phyloP scores from a whole-genome alignment of 2,329 filamentous ascomycete genomes.

The Stagonosporopsis tanaceti region DNA sequence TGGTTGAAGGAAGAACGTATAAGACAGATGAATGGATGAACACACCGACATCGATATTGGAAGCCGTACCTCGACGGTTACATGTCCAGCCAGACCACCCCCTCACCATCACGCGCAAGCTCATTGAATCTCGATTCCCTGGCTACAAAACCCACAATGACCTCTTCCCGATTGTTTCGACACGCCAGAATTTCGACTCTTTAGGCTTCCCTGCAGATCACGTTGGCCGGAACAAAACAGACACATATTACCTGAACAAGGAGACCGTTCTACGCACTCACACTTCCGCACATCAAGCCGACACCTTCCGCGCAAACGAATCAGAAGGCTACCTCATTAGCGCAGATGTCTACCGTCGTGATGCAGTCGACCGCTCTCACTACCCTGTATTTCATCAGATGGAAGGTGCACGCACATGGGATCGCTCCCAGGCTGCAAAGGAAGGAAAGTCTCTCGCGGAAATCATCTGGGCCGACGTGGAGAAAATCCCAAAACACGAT shows the following conservation, averaged over 20 bases:
- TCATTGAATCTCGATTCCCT: slow-evolving; percentile 91
- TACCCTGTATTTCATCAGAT: slow-evolving; percentile 99
- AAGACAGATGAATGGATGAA: slow-evolving; percentile 85
- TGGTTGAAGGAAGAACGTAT: slow-evolving; percentile 71
- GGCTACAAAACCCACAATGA: slow-evolving; percentile 78
- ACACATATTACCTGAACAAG: slow-evolving; percentile 95
- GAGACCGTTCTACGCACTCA: slow-evolving; percentile 88
- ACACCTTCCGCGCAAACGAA: slow-evolving; percentile 76
- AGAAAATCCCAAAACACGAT: slow-evolving; percentile 74
- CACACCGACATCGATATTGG: slow-evolving; percentile 75
- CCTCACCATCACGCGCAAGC: slow-evolving; percentile 84
- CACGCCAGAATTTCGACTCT: slow-evolving; percentile 94
- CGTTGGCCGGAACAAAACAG: slow-evolving; percentile 82
- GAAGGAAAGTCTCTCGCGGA: slow-evolving; percentile 59
- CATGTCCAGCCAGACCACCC: slow-evolving; percentile 93
- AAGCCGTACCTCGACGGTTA: slow-evolving; percentile 77
- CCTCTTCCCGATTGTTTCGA: slow-evolving; percentile 83
- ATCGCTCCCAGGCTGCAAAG: slow-evolving; percentile 66
- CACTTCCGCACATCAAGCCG: slow-evolving; percentile 90
- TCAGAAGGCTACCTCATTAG: slow-evolving; percentile 86
- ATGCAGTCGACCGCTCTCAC: slow-evolving; percentile 93
- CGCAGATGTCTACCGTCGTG: slow-evolving; percentile 93
- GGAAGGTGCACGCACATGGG: slow-evolving; percentile 93
- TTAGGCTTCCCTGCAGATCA: slow-evolving; percentile 89
- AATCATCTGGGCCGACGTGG: slow-evolving; percentile 74